Evolutionary conservation across 306 rosid genomes (phyloP).

Genomic region (Delonix regia): DNA sequence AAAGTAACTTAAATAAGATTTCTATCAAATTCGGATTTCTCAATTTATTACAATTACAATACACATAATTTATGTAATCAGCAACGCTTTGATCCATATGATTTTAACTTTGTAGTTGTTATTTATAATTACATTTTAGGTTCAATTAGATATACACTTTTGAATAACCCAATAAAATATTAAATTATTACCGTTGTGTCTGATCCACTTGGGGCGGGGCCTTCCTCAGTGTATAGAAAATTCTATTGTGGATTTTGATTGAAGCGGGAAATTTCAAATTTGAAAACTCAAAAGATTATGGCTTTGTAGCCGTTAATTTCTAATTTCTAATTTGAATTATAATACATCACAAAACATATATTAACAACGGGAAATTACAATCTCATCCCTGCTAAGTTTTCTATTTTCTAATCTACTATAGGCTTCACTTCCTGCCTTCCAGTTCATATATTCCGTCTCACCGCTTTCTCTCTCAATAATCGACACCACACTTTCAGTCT

Average conservation of each 20-base stretch:
- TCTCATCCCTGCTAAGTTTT: background rate
- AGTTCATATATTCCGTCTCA: background rate
- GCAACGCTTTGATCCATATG: too few species aligned
- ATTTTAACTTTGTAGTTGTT: too few species aligned
- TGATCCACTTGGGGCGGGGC: too few species aligned
- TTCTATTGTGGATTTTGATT: background rate
- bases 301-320: background rate
- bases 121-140: too few species aligned
- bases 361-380: background rate
- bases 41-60: too few species aligned
- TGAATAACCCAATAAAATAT: background rate
- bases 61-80: too few species aligned
- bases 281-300: background rate
- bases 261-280: conserved; percentile 20
- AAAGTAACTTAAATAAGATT: too few species aligned
- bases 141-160: too few species aligned
- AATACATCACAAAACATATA: background rate
- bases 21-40: too few species aligned
- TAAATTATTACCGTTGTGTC: background rate
- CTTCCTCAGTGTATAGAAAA: background rate
- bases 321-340: background rate
- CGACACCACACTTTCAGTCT: background rate
- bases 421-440: background rate
- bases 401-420: background rate
- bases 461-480: background rate